Base-by-base conservation (phyloP, 352 stramenopile genomes). In the Phytophthora brassicae region DNA sequence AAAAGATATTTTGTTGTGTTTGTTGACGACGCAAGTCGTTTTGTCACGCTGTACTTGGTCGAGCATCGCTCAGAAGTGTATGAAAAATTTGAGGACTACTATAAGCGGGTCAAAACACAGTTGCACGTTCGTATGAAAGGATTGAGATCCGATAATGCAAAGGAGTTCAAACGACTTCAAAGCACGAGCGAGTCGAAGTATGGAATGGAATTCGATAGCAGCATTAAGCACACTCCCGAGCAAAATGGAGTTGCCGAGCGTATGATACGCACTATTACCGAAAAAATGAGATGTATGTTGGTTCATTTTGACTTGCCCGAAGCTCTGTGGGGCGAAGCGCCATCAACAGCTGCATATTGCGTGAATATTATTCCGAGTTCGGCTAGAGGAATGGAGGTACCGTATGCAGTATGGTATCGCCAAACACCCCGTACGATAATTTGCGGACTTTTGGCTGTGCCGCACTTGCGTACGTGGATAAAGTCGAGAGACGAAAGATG, bases 181-280 rank as follows among this genome's bases (percentile, higher is more conserved):
- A 42, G 29, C 16, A 20, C 49, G 31, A n/a, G 31, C 13, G 41
- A 51, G 29, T 9, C 2, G 16, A 38, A 70, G 19, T 38, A 55
- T 33, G 63, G 56, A 9, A 66, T 70, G 56, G 56, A 63, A 28
- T 70, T 45, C 26, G 33, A 26, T 11, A 31, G 41, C 4, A 65
- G 41, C 17, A 51, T 63, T 11, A 71, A 71, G 51, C 55, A 71
- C 14, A 66, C 49, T 13, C 56, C 56, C 0, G 56, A 66, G 11
- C 62, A 70, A 43, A 70, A 70, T 42, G 54, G 43, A 19, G 35
- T 64, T 33, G 56, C 58, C 1, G 61, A 71, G 23, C 55, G 48
- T 3, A 33, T 35, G 33, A 46, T 56, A 8, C 31, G 35, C 19
- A 22, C 62, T 7, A 46, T 56, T 35, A 56, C 2, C 54, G 74